Evolutionary conservation across 495 filamentous ascomycete species (phyloP).

Genomic region (Trichoderma parareesei): DNA sequence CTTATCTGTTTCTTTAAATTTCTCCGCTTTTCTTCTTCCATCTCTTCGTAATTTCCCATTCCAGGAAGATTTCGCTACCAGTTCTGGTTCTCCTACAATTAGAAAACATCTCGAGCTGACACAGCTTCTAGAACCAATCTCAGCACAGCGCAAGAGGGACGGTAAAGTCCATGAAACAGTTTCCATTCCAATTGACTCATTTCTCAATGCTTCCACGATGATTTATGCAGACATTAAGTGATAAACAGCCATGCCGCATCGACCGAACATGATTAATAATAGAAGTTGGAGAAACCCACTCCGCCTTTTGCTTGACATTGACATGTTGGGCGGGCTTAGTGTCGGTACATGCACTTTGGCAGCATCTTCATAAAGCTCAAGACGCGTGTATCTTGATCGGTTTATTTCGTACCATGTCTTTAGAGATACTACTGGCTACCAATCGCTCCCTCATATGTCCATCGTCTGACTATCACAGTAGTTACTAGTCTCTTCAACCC

Average conservation of each 20-base stretch:
- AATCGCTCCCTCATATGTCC: too few species aligned
- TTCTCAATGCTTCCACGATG: too few species aligned
- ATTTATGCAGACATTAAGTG: too few species aligned
- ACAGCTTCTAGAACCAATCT: neutral
- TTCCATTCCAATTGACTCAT: too few species aligned
- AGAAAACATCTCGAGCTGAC: neutral
- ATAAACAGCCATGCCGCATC: neutral
- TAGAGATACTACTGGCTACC: neutral
- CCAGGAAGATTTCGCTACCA: neutral
- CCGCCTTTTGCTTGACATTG: constrained; percentile 3
- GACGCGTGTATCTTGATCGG: too few species aligned
- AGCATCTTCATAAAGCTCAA: too few species aligned
- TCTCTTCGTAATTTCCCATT: too few species aligned
- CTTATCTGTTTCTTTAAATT: too few species aligned
- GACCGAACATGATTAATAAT: neutral
- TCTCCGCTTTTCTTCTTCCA: too few species aligned
- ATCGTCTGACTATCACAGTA: neutral
- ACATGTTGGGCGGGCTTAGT: neutral
- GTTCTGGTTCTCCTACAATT: neutral
- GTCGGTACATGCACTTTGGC: neutral
- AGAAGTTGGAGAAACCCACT: neutral
- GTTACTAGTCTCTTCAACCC: neutral
- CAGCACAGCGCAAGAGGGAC: too few species aligned
- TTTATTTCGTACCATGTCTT: neutral
- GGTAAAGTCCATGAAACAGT: too few species aligned